phyloP scores from a whole-genome alignment of 2,329 filamentous ascomycete species.

The Cadophora sp. region DNA sequence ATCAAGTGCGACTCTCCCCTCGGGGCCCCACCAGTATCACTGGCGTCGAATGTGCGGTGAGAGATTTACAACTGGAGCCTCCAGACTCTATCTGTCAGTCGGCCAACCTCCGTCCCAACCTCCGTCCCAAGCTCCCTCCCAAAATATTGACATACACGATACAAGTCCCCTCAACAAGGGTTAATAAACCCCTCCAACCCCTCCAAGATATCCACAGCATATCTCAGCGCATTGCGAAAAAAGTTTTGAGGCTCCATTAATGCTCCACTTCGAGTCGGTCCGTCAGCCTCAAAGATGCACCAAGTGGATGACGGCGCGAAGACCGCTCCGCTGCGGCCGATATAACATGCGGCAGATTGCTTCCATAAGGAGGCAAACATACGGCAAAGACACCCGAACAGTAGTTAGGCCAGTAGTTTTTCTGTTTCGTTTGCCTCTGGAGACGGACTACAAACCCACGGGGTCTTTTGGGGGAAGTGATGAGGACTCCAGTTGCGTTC shows the following conservation, averaged over 20 bases:
- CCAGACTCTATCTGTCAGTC: conserved; percentile 3
- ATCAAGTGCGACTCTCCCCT: background rate
- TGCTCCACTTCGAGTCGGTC: conserved; percentile 11
- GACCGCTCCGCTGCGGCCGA: background rate
- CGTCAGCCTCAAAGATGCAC: background rate
- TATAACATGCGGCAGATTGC: background rate
- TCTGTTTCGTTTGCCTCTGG: conserved; percentile 1
- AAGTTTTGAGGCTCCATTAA: conserved; percentile 10
- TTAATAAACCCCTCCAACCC: background rate
- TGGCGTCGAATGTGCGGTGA: conserved; percentile 7
- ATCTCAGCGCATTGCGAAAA: background rate
- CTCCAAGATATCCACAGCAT: background rate
- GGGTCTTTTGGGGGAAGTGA: background rate
- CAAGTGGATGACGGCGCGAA: conserved; percentile 8
- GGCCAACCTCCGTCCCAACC: conserved; percentile 7
- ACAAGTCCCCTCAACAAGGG: background rate
- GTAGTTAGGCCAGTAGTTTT: background rate
- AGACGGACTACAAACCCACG: conserved; percentile 2
- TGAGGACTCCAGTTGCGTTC: conserved; percentile 6
- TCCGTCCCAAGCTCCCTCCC: background rate
- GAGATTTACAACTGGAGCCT: background rate
- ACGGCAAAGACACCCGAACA: background rate
- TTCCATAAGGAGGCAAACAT: background rate
- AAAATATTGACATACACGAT: background rate
- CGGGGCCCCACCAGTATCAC: background rate